Base-by-base conservation (phyloP, 768 basidiomycete genomes). In the Amanita molliuscula region DNA sequence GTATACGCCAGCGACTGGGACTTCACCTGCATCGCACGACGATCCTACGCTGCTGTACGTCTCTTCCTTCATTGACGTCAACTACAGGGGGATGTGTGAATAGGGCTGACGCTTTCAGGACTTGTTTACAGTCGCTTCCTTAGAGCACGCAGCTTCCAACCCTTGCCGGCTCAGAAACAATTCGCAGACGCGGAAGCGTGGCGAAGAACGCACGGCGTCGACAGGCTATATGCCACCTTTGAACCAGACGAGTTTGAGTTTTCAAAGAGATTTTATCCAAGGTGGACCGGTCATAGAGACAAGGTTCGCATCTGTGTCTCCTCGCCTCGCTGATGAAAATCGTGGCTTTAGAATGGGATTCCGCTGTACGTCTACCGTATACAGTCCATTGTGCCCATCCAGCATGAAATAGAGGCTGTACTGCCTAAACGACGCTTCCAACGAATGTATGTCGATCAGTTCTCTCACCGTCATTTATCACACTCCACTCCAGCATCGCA, bases 331-430 rank as follows among this genome's bases (percentile, higher is more conserved):
- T 33, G 9, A 38, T 21, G 37, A 13, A 33, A 29, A 18, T 7
- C 18, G 40, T 36, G 38, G 48, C 23, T 50, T 20, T 38, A 87
- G 82, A 65, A 76, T 38, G 88, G 87, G 21, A 61, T 78, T 41
- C 88, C 88, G 1, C 54, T 90, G 5, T 89, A 82, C 58, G 83
- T 89, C n/a, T 91, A 82, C 61, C 75, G 79, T 31, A 61, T 91
- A 11, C 77, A 76, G n/a, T 79, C 81, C 3, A 57, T 91, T 37
- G 63, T 73, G 28, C 62, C 75, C 6, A 56, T 81, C 21, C 75
- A 81, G 60, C 78, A 77, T 41, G 82, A 85, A 60, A 63, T 89
- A 40, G 68, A 78, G 50, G 69, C 74, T 0, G 69, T 77, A 8
- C 67, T 79, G 1, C 51, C 69, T 1, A 73, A 77, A 42, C 70